A percentile compares a stretch with the other conserved stretches of the same genome.
Conservation (phyloP, 1,284 basidiomycete genomes). For the Ceratobasidium sp. region DNA sequence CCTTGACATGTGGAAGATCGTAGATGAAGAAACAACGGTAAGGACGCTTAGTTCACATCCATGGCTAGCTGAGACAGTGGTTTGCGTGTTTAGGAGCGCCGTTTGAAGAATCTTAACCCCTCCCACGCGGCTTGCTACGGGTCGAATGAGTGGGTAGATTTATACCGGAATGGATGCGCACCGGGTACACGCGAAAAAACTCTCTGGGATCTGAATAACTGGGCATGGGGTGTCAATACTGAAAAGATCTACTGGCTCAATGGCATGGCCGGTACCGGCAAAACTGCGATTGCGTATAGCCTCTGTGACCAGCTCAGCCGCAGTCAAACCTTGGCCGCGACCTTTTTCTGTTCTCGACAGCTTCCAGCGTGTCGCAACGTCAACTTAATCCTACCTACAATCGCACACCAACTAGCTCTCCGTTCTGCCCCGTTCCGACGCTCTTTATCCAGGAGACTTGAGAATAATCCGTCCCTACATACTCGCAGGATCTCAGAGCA, state of each 20-base stretch:
- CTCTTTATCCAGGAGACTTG: background rate
- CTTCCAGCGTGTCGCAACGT: slow-evolving; percentile 25
- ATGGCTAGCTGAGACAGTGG: too few relatives aligned
- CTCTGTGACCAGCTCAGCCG: slow-evolving; percentile 47
- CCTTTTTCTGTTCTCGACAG: slow-evolving; percentile 54
- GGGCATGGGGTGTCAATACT: background rate
- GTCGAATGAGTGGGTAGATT: too few relatives aligned
- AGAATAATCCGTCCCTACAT: background rate
- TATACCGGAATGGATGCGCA: too few relatives aligned
- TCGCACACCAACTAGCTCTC: slow-evolving; percentile 43
- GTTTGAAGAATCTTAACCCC: too few relatives aligned
- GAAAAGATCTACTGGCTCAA: slow-evolving; percentile 51
- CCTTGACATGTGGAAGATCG: too few relatives aligned
- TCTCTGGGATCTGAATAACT: background rate
- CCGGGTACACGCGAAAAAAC: too few relatives aligned
- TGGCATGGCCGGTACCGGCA: slow-evolving; percentile 52
- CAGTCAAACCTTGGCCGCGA: slow-evolving; percentile 52
- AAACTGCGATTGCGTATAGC: slow-evolving; percentile 52
- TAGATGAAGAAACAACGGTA: too few relatives aligned
- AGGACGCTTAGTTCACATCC: too few relatives aligned
- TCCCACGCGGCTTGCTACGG: too few relatives aligned
- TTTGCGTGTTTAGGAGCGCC: too few relatives aligned
- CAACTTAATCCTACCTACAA: slow-evolving; percentile 24
- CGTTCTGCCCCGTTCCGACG: background rate
- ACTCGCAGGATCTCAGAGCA: background rate